A percentile compares a stretch with the other conserved stretches of the same genome.
phyloP scores from a whole-genome alignment of 129 eudicot genomes.

The Mikania micrantha region DNA sequence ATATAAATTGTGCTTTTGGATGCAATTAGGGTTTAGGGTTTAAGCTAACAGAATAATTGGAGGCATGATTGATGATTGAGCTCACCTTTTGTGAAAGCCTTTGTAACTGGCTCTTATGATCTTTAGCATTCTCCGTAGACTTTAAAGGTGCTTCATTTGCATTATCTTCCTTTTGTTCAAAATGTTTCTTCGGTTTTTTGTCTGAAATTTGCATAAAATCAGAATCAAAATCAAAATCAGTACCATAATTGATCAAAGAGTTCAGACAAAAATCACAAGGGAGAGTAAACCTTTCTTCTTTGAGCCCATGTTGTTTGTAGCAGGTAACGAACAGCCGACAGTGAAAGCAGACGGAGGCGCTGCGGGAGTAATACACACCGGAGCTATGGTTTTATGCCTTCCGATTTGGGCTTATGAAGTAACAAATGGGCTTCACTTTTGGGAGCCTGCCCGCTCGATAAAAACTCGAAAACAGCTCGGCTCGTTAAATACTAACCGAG shows the following conservation, averaged over 20 bases:
- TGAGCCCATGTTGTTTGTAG: slow-evolving; percentile 25
- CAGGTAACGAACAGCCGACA: too few relatives aligned
- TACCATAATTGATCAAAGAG: background rate
- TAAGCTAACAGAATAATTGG: background rate
- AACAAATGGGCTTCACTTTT: background rate
- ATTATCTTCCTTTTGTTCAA: slow-evolving; percentile 20
- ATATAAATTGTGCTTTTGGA: background rate
- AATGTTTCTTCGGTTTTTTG: slow-evolving; percentile 27
- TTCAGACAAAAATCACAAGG: background rate
- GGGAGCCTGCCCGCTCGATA: too few relatives aligned
- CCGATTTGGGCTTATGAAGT: background rate
- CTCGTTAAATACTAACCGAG: too few relatives aligned
- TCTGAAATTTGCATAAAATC: slow-evolving; percentile 13
- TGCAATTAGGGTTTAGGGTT: background rate
- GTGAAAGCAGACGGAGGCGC: background rate
- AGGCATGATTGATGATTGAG: background rate
- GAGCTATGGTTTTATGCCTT: background rate
- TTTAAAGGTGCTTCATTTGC: slow-evolving; percentile 17
- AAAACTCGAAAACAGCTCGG: too few relatives aligned
- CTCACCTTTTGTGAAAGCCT: slow-evolving; percentile 59
- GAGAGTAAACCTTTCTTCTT: slow-evolving; percentile 30
- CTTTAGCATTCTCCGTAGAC: slow-evolving; percentile 30
- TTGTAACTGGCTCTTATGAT: slow-evolving; percentile 47
- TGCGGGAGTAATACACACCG: background rate
- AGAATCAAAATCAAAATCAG: background rate